Evolutionary conservation across 2,329 filamentous ascomycete species (phyloP), one percentile per base, ranked within the genome.

Genomic region (Pezicula carpinea): DNA sequence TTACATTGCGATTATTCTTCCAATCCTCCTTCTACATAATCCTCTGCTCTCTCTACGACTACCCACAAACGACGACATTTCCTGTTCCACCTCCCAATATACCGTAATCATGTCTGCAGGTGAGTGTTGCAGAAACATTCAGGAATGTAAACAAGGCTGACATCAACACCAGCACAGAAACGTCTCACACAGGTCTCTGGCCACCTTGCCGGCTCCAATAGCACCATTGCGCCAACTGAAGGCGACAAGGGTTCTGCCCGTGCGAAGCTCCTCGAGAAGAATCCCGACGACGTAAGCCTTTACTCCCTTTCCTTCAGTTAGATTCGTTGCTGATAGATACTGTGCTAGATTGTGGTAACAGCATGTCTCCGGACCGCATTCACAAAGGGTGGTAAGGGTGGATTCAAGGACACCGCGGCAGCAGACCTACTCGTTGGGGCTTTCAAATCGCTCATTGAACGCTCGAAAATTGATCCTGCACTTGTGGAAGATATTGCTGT

Each of bases 401-500:
- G 83, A 42, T 93, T 99, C 78, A 97, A 97, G 75, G 93, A 97
- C 71, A 97, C 93, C 7, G 77, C 82, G 46, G 88, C 87, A 6
- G 80, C 89, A 34, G 92, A 97, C 68, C 76, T 97, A 53, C 83
- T 97, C 61, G 82, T 83, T 43, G 89, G 89, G 59, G 84, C 89
- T 39, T 84, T 97, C 70, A 85, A 83, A 70, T 83, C 83, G 50
- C 74, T 97, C 55, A 77, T 97, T 64, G 76, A 87, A 48, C 87
- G 89, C 60, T 96, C 91, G 57, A 83, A 83, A 56, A 95, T 97
- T 69, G 87, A 96, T 70, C 91, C 93, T 18, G 74, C 73, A 32
- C 77, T 93, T 31, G 89, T 99, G 41, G 89, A 97, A 69, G 93
- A 99, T 65, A 85, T 99, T 56, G 86, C 86, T 44, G 91, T 97